These are phyloP conservation scores for Leucaena leucocephala DNA, from an alignment of 306 rosid genomes.

Conservation along the genomic window DNA sequence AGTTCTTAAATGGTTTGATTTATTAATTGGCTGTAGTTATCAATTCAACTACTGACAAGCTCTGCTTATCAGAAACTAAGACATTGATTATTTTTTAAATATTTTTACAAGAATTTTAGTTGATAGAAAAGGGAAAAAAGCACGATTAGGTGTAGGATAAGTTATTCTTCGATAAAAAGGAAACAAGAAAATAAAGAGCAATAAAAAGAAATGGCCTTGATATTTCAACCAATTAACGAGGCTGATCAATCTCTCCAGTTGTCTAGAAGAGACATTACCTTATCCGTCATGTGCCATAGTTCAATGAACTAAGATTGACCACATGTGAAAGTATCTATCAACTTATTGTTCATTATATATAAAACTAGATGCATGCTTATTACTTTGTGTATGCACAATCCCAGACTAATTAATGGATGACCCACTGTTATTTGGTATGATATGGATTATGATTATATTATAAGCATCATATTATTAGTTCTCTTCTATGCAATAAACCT, in stretches of 20 bases:
- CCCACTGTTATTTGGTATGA: neutral
- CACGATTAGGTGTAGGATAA: neutral
- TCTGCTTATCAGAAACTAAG: conserved; percentile 18
- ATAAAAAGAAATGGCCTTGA: neutral
- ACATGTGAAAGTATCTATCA: neutral
- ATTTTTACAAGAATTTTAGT: neutral
- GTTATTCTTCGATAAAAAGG: conserved; percentile 5
- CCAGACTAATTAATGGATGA: neutral
- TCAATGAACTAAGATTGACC: neutral
- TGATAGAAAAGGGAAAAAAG: neutral
- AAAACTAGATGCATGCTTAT: neutral
- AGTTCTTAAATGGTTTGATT: conserved; percentile 45
- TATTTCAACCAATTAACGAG: neutral
- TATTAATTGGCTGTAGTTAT: conserved; percentile 22
- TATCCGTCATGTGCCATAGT: neutral
- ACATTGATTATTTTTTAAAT: neutral
- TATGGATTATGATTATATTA: neutral
- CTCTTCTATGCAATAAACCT: neutral
- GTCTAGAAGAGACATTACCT: neutral
- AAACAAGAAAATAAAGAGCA: neutral
- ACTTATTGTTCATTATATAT: neutral
- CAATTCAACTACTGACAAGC: conserved; percentile 15
- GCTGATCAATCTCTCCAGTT: neutral
- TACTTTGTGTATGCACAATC: neutral
- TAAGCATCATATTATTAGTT: neutral